Percentiles rank a stretch among this genome's conserved stretches.
Conservation (phyloP, 371 early-diverging fungal genomes). For the Actinomortierella ambigua region DNA sequence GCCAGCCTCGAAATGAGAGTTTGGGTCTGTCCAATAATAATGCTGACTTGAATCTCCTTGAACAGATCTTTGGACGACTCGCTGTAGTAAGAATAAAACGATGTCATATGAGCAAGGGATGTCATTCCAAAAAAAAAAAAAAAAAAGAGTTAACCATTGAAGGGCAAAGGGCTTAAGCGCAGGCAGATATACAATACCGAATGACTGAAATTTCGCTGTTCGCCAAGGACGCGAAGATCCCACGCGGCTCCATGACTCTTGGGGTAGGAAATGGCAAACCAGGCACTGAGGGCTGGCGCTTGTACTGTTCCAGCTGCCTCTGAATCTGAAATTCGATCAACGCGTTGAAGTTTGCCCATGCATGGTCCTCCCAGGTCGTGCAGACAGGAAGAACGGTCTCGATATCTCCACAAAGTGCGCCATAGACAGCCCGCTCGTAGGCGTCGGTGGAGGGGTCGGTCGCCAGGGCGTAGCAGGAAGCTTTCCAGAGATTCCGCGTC, state of each 20-base stretch:
- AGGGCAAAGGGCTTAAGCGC: not conserved
- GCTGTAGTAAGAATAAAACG: not conserved
- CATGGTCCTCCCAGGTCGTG: slow-evolving; percentile 44
- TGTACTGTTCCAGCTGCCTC: slow-evolving; percentile 27
- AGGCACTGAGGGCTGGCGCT: slow-evolving; percentile 22
- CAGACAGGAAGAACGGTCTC: slow-evolving; percentile 35
- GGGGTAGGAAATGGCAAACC: slow-evolving; percentile 21
- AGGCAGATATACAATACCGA: slow-evolving; percentile 5
- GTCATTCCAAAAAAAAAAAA: not conserved
- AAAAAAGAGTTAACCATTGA: not conserved
- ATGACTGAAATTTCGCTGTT: slow-evolving; percentile 24
- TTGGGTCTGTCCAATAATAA: slow-evolving; percentile 34
- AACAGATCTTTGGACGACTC: slow-evolving; percentile 31
- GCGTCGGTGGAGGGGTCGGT: slow-evolving; percentile 20
- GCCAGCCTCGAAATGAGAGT: slow-evolving; percentile 26
- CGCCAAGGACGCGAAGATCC: slow-evolving; percentile 20
- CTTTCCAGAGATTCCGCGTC: slow-evolving; percentile 42
- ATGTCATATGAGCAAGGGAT: not conserved
- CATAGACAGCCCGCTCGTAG: slow-evolving; percentile 39
- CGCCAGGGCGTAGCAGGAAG: slow-evolving; percentile 36
- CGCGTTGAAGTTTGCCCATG: slow-evolving; percentile 42
- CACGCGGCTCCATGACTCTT: slow-evolving; percentile 16
- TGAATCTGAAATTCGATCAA: slow-evolving; percentile 34
- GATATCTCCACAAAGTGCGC: slow-evolving; percentile 34
- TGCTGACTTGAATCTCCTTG: slow-evolving; percentile 32